Evolutionary conservation across 2,329 filamentous ascomycete species (phyloP), one percentile per base, ranked within the genome.

Genomic region (Polytolypa hystricis): DNA sequence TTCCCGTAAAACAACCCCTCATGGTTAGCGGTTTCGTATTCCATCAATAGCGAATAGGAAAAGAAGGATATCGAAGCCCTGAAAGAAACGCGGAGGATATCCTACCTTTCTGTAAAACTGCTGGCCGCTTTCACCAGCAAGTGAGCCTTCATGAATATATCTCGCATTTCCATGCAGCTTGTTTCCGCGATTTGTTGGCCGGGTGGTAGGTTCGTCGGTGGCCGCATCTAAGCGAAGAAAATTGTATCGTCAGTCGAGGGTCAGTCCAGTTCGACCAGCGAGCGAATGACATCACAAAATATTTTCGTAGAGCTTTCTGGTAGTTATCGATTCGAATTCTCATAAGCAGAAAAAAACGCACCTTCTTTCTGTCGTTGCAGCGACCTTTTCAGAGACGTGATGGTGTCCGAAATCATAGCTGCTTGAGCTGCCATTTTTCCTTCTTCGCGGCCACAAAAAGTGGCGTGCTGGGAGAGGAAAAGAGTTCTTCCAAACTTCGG

Each of bases 101-200:
- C 49, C 26, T 47, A 76, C 73, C 65, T 72, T 68, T 52, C 70
- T 73, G 55, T 75, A 74, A 2, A 67, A 62, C 26, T 66, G 61
- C 32, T 65, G 62, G 6, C 70, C 66, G 44, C 66, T 60, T 4
- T 65, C 59, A 40, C 62, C 66, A 18, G 73, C 71, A 37, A 76
- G 55, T 12, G 66, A 63, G 25, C 71, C 72, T 43, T 70, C 64
- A 43, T 70, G 71, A 29, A 76, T 65, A 52, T 71, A 68, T 42
- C 64, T 64, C 16, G 74, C 70, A 49, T 74, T 72, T 41, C 65
- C 65, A 53, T 70, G 70, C 47, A 79, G 62, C 55, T 77, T 79
- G 53, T 78, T 75, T 39, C 71, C 72, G 50, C 72, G 67, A 51
- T 76, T 76, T 35, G 70, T 71, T 35, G 69, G 67, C 39, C 67